Evolutionary conservation across 768 basidiomycete genomes (phyloP).

Genomic region (Pisolithus marmoratus): DNA sequence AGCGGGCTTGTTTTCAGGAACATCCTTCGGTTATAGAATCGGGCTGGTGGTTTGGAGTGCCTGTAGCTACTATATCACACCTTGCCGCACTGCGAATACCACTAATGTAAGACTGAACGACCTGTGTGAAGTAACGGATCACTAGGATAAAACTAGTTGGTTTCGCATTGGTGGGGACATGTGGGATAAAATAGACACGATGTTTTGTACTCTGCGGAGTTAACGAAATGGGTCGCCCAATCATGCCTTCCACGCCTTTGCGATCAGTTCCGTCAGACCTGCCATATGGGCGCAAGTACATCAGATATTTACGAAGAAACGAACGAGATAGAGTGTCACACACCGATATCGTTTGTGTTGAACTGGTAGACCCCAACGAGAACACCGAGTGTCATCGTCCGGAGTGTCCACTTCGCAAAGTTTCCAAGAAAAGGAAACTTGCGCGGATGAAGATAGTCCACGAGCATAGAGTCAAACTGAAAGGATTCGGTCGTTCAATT

Average conservation of each 20-base stretch:
- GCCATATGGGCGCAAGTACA: not conserved
- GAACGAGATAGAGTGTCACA: constrained; percentile 25
- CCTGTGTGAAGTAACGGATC: too few species aligned
- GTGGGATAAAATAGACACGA: too few species aligned
- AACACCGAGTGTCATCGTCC: constrained; percentile 71
- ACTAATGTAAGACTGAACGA: too few species aligned
- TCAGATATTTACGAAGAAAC: not conserved
- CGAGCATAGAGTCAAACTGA: constrained; percentile 70
- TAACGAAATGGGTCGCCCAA: not conserved
- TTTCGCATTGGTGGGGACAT: too few species aligned
- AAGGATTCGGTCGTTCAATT: not conserved
- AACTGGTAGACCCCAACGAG: constrained; percentile 94
- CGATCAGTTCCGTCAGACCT: constrained; percentile 85
- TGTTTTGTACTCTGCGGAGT: not conserved
- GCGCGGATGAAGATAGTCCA: constrained; percentile 90
- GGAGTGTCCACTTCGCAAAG: constrained; percentile 66
- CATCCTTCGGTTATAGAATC: not conserved
- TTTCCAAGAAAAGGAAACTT: constrained; percentile 86
- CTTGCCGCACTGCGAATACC: too few species aligned
- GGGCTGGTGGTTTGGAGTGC: not conserved
- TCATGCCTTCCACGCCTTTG: constrained; percentile 78
- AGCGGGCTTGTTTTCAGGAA: constrained; percentile 7
- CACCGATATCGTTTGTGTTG: constrained; percentile 97
- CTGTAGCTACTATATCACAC: too few species aligned
- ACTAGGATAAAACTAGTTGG: too few species aligned